Evolutionary conservation across 495 filamentous ascomycete genomes (phyloP).

Genomic region (Neurospora terricola): DNA sequence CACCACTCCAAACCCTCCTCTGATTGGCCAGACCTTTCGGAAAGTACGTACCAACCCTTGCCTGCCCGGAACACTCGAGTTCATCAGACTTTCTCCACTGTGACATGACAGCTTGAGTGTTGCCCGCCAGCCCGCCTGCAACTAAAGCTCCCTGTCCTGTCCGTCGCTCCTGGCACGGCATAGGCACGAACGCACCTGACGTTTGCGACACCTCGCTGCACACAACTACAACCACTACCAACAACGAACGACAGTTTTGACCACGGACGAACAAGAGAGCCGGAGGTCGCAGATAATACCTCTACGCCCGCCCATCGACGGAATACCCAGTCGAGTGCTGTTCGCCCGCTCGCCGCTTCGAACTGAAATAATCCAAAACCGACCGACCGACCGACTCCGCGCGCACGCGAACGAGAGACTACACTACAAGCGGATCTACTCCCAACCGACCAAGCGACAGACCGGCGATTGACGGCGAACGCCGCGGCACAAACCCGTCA

Average conservation of each 20-base stretch:
- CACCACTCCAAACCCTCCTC: neutral
- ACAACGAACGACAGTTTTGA: neutral
- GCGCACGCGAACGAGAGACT: neutral
- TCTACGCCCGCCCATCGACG: neutral
- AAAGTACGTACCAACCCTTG: neutral
- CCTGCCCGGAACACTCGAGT: neutral
- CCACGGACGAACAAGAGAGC: neutral
- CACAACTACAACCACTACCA: neutral
- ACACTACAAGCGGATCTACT: neutral
- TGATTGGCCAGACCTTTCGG: neutral
- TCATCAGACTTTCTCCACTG: neutral
- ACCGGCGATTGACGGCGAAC: neutral
- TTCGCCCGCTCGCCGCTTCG: neutral
- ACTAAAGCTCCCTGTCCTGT: neutral
- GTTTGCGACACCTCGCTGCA: neutral
- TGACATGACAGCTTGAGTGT: neutral
- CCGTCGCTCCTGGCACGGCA: neutral
- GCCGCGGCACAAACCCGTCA: slow-evolving; percentile 9
- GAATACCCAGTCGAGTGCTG: neutral
- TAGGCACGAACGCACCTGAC: neutral
- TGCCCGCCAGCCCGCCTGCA: neutral
- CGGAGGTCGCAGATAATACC: neutral
- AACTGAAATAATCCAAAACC: neutral
- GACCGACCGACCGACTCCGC: neutral
- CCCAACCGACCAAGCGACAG: neutral